A percentile compares a stretch with the other conserved stretches of the same genome.
Conservation (phyloP, 257 asterid genomes). For the Solanum medicagineum region DNA sequence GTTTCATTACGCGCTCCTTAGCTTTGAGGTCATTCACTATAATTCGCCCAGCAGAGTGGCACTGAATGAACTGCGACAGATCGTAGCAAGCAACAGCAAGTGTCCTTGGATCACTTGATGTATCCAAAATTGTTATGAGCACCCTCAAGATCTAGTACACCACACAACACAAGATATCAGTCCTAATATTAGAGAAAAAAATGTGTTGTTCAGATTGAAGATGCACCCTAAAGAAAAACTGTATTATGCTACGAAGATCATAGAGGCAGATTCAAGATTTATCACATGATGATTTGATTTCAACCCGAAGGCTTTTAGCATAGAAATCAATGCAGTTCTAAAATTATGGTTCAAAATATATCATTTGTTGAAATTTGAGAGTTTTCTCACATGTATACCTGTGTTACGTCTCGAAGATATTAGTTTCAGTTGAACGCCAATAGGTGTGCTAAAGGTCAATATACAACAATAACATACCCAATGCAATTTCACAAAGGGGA, state of each 20-base stretch:
- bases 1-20: constrained; percentile 86
- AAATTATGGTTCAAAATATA: neutral
- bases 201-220: neutral
- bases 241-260: neutral
- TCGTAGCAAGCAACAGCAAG: constrained; percentile 93
- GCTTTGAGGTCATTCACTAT: constrained; percentile 89
- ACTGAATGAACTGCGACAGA: constrained; percentile 85
- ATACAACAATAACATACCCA: neutral
- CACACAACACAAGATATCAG: neutral
- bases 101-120: constrained; percentile 68
- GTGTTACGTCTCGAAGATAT: neutral
- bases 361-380: neutral
- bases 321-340: neutral
- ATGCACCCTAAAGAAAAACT: neutral
- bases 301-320: neutral
- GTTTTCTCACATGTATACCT: neutral
- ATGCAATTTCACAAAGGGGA: neutral
- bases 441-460: neutral
- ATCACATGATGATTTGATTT: neutral
- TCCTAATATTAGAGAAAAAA: neutral
- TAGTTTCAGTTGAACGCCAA: neutral
- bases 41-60: constrained; percentile 86
- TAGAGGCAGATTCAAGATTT: neutral
- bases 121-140: constrained; percentile 75
- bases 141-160: constrained; percentile 67